phyloP scores from a whole-genome alignment of 352 stramenopile species.

The Phytophthora sp. region DNA sequence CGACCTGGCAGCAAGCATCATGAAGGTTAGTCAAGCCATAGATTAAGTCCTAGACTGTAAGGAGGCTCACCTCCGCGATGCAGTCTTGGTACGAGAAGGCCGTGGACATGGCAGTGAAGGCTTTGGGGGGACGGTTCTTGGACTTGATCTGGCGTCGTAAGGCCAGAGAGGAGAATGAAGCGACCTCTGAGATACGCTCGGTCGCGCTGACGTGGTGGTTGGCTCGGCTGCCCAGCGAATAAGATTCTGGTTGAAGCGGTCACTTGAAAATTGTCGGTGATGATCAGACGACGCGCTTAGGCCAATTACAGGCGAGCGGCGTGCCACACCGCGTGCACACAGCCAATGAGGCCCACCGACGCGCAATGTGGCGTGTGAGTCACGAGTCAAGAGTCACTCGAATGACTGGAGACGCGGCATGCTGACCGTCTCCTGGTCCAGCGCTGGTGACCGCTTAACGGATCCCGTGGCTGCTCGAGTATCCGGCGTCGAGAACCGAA shows the following conservation, averaged over 20 bases:
- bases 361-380: background rate
- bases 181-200: conserved; percentile 1
- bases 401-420: too few species aligned
- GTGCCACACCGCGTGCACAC: conserved; percentile 24
- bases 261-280: conserved; percentile 5
- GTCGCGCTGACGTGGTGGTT: conserved; percentile 7
- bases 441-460: too few species aligned
- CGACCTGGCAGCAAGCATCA: conserved; percentile 36
- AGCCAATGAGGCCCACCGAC: conserved; percentile 20
- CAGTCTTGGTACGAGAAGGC: conserved; percentile 48
- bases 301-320: conserved; percentile 3
- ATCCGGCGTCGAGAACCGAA: background rate
- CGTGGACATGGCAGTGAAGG: conserved; percentile 18
- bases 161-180: conserved; percentile 24
- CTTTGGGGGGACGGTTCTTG: background rate
- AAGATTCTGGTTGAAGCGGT: conserved; percentile 35
- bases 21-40: conserved; percentile 3
- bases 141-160: conserved; percentile 18
- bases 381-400: background rate
- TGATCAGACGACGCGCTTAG: conserved; percentile 15
- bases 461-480: too few species aligned
- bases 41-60: background rate
- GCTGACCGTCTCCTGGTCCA: too few species aligned
- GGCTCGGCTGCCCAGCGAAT: conserved; percentile 30
- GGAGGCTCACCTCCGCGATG: conserved; percentile 30